Conservation (phyloP, 2,329 filamentous ascomycete genomes). For the Atkinsonella texensis region DNA sequence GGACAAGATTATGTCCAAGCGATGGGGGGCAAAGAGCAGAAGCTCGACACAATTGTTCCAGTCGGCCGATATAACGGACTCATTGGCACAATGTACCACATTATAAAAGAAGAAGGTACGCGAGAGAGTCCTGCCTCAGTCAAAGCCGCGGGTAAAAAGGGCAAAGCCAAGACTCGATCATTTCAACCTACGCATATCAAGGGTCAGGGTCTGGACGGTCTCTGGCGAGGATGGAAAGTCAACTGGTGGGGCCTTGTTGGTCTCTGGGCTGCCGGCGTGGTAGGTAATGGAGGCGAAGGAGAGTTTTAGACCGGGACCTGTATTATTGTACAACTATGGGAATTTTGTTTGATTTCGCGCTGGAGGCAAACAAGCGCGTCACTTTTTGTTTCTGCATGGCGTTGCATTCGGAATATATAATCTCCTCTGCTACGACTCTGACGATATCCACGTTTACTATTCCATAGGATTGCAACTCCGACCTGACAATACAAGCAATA, state of each 20-base stretch:
- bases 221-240: conserved; percentile 66
- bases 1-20: conserved; percentile 39
- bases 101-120: conserved; percentile 71
- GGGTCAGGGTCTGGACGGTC: conserved; percentile 56
- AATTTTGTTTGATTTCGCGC: not conserved
- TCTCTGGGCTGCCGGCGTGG: conserved; percentile 56
- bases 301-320: conserved; percentile 33
- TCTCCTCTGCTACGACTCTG: conserved; percentile 6
- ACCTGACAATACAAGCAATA: not conserved
- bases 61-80: conserved; percentile 75
- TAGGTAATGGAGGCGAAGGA: conserved; percentile 49
- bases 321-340: conserved; percentile 7
- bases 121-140: conserved; percentile 28
- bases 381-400: conserved; percentile 4
- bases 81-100: conserved; percentile 81
- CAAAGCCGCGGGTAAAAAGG: conserved; percentile 20
- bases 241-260: conserved; percentile 68
- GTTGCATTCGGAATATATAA: conserved; percentile 1
- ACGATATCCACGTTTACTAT: conserved; percentile 24
- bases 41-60: conserved; percentile 63
- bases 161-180: conserved; percentile 20
- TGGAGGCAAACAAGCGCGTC: not conserved
- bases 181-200: conserved; percentile 29
- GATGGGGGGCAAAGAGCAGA: conserved; percentile 27
- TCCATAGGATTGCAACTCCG: not conserved